These are phyloP conservation scores for Suhomyces yuchorum DNA, from an alignment of 1,139 yeast species.

Conservation along the genomic window DNA sequence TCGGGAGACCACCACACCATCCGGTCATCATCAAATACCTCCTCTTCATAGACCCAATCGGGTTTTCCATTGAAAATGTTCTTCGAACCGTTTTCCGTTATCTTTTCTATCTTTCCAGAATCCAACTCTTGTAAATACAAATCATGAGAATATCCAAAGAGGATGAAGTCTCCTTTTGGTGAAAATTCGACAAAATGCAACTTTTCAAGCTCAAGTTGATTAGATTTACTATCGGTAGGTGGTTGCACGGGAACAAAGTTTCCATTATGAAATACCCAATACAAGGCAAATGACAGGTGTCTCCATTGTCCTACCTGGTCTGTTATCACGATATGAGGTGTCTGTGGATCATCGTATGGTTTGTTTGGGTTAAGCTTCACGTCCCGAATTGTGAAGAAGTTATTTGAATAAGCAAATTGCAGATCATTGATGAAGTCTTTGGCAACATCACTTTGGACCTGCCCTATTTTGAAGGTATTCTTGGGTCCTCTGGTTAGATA, in stretches of 20 bases:
- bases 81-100: constrained; percentile 71
- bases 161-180: constrained; percentile 65
- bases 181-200: constrained; percentile 70
- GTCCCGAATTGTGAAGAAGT: constrained; percentile 34
- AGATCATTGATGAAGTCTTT: constrained; percentile 23
- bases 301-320: constrained; percentile 56
- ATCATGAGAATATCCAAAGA: constrained; percentile 68
- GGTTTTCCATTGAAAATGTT: constrained; percentile 82
- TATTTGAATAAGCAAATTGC: constrained; percentile 37
- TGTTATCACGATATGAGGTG: constrained; percentile 38
- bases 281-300: constrained; percentile 68
- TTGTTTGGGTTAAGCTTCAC: constrained; percentile 37
- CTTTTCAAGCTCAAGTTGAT: constrained; percentile 23
- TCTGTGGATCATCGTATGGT: constrained; percentile 29
- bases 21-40: constrained; percentile 63
- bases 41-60: constrained; percentile 98
- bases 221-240: constrained; percentile 15
- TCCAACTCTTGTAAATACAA: constrained; percentile 51
- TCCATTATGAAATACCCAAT: constrained; percentile 53
- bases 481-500: constrained; percentile 28
- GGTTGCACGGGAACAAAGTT: constrained; percentile 44
- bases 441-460: constrained; percentile 23
- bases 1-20: constrained; percentile 91
- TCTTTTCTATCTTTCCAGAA: constrained; percentile 29
- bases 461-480: constrained; percentile 24